Evolutionary conservation across 2,329 filamentous ascomycete genomes (phyloP), one percentile per base, ranked within the genome.

Genomic region (Penicillium sp.): DNA sequence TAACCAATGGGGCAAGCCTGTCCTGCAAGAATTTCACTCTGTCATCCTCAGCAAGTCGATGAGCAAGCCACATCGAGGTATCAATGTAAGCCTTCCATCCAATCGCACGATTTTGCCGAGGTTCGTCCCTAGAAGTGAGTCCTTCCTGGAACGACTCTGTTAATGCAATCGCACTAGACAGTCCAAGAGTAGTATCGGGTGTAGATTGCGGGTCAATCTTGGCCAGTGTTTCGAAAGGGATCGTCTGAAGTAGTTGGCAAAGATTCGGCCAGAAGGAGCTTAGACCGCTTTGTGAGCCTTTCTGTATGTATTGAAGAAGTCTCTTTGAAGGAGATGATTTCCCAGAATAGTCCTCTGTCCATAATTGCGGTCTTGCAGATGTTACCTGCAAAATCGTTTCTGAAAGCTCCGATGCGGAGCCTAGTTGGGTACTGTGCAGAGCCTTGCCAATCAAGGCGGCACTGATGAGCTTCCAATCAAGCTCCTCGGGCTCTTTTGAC

Each of bases 81-180:
- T 95, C n/a, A n/a, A n/a, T n/a, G n/a, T n/a, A 97, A 13, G 81
- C 79, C 26, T 77, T 79, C 83, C 88, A 96, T 7, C 86, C 87
- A 43, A 78, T 73, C 4, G 78, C 73, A 1, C 82, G 76, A 60
- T 89, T 87, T 33, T 76, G 74, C 12, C 81, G 79, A 2, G 83
- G 80, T 61, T 96, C 91, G 31, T 91, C 87, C 55, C 84, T 83
- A 48, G 77, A 80, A 1, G 78, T 77, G 8, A 96, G 78, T 0
- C 90, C 90, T 32, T 77, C 75, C 53, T 84, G 81, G 37, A 94
- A 73, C 3, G 87, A 81, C 9, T 76, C 75, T 5, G 93, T 68
- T 3, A 95, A 73, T 5, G 79, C 75, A 0, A 76, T 74, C 1
- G 81, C 77, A 22, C 79, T 77, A 3, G 82, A n/a, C n/a, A n/a